These are phyloP conservation scores for Fusarium mexicanum DNA, from an alignment of 2,329 filamentous ascomycete genomes.

Conservation along the genomic window DNA sequence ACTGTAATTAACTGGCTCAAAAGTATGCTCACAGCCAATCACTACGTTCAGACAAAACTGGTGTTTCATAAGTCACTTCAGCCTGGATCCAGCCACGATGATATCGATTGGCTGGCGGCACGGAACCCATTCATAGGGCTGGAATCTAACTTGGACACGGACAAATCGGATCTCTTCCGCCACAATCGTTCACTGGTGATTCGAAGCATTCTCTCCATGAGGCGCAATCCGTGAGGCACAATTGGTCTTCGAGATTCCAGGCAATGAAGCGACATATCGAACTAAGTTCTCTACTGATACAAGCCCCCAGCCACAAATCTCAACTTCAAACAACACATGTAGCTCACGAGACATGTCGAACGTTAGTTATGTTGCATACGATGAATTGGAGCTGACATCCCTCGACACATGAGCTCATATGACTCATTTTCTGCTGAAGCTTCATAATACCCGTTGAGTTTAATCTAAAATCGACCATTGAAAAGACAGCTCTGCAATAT, in stretches of 20 bases:
- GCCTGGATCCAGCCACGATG: neutral
- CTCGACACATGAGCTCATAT: neutral
- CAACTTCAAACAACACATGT: rapidly evolving
- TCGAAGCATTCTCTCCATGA: neutral
- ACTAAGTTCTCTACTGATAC: neutral
- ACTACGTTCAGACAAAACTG: neutral
- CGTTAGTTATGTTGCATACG: too few relatives aligned
- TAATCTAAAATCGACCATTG: neutral
- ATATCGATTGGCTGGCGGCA: neutral
- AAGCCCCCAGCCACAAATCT: neutral
- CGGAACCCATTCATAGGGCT: neutral
- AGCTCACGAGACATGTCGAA: too few relatives aligned
- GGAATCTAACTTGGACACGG: rapidly evolving
- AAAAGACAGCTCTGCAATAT: neutral
- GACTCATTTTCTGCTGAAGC: too few relatives aligned
- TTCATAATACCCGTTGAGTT: too few relatives aligned
- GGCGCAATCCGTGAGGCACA: rapidly evolving
- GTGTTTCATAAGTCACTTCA: neutral
- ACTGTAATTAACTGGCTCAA: too few relatives aligned
- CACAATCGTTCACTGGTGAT: neutral
- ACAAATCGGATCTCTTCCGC: neutral
- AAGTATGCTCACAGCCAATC: neutral
- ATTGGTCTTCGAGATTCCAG: rapidly evolving
- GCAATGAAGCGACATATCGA: neutral
- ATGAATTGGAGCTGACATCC: neutral